Conservation (phyloP, 2,329 filamentous ascomycete species). For the Clarireedia paspali region DNA sequence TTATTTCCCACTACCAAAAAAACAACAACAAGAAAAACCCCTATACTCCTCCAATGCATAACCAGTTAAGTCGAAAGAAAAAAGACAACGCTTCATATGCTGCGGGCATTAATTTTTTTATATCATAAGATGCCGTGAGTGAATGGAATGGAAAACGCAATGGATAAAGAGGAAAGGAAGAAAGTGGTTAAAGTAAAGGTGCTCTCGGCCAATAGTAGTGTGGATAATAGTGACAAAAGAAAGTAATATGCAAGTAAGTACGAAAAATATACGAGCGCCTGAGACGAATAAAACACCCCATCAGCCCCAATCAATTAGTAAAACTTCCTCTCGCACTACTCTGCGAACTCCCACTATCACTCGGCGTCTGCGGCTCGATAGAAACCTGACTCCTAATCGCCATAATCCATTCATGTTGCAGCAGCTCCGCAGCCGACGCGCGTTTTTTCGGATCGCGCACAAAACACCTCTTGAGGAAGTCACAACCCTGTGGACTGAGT, state of each 20-base stretch:
- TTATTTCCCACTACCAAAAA: neutral
- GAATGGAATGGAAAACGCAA: neutral
- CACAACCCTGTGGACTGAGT: slow-evolving; percentile 73
- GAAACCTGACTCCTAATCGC: slow-evolving; percentile 53
- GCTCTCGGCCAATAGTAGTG: neutral
- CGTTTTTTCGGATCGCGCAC: slow-evolving; percentile 72
- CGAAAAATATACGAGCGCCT: neutral
- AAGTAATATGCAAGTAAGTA: neutral
- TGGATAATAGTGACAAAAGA: neutral
- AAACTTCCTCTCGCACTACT: slow-evolving; percentile 21
- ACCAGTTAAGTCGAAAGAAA: neutral
- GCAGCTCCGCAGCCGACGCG: slow-evolving; percentile 75
- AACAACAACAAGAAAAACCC: neutral
- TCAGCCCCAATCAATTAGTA: neutral
- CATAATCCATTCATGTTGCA: slow-evolving; percentile 90
- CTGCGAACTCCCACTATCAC: slow-evolving; percentile 35
- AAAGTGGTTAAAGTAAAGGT: neutral
- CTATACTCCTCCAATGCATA: neutral
- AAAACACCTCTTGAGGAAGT: slow-evolving; percentile 85
- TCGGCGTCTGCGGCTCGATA: slow-evolving; percentile 56
- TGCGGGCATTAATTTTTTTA: neutral
- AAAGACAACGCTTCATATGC: neutral
- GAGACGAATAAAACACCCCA: neutral
- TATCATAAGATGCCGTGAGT: neutral
- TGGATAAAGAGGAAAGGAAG: neutral